These are phyloP conservation scores for Sporothrix pallida DNA, from an alignment of 2,329 filamentous ascomycete genomes.

Conservation along the genomic window DNA sequence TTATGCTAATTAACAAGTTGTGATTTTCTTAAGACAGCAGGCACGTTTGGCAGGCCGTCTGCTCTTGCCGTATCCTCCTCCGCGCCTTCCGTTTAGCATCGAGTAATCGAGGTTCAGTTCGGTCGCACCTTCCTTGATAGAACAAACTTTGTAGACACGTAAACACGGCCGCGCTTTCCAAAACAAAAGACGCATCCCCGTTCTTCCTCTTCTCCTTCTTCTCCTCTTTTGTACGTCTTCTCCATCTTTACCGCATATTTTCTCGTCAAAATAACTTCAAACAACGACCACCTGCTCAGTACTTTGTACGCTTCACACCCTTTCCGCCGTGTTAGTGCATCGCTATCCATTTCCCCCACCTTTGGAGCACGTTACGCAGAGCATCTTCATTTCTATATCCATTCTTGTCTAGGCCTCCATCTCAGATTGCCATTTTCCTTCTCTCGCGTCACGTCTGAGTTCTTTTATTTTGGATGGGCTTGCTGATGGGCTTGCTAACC, in stretches of 20 bases:
- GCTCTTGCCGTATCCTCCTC: not conserved
- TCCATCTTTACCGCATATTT: slow-evolving; percentile 17
- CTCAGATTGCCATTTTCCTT: not conserved
- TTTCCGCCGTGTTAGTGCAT: slow-evolving; percentile 24
- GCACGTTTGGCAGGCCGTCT: not conserved
- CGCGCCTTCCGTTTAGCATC: slow-evolving; percentile 11
- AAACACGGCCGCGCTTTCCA: not conserved
- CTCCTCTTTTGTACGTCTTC: not conserved
- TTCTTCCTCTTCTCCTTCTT: not conserved
- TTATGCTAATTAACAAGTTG: not conserved
- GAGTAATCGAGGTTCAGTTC: not conserved
- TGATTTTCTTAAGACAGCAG: not conserved
- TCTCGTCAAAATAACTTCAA: slow-evolving; percentile 31
- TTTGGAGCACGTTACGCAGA: not conserved
- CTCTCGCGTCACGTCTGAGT: not conserved
- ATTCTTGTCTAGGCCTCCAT: slow-evolving; percentile 1
- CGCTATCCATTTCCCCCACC: not conserved
- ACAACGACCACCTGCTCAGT: not conserved
- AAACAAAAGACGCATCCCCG: not conserved
- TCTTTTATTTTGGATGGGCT: not conserved
- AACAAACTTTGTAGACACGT: not conserved
- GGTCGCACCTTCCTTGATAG: slow-evolving; percentile 22
- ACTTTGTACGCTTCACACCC: slow-evolving; percentile 17
- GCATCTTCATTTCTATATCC: slow-evolving; percentile 3
- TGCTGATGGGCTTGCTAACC: not conserved